Evolutionary conservation across 345 rosid species (phyloP), one percentile per base, ranked within the genome.

Genomic region (Brassica rapa): DNA sequence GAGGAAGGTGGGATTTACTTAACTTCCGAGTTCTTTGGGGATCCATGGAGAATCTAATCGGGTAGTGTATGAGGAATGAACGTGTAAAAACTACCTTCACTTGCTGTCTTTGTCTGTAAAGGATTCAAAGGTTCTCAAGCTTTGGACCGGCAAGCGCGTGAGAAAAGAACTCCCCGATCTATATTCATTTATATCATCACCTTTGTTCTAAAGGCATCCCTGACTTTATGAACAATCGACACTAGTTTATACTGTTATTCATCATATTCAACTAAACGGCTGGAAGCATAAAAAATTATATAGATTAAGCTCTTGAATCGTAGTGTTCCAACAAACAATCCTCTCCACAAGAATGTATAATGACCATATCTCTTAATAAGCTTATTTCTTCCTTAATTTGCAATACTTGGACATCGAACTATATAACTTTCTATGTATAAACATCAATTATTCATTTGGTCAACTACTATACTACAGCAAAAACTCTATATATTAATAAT

Each of bases 41-140:
- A 14, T n/a, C 19, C 12, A 2, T 39, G 46, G 46, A 9, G 12
- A 9, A 39, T 39, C 12, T 4, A 49, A 62, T 60, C 35, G 35
- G 27, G 66, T 37, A 39, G 46, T 9, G 3, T 37, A 37, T 37
- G 9, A 37, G 11, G 6, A 51, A 71, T 61, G 51, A 62, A 68
- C 83, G 83, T 80, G 83, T 29, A 74, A 70, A 55, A 74, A 80
- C 67, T 41, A 23, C 63, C 75, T 80, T 74, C 83, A 80, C 83
- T 70, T 70, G 23, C 43, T 75, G 76, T 75, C 83, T 61, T 56
- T 74, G 72, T 80, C 69, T 8, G 4, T 23, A 10, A 55, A 53
- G 46, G 82, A 62, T 73, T 64, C 75, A 41, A 63, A 43, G 46
- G 57, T 75, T 74, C 79, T 32, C 16, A n/a, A 16, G 33, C 57